Evolutionary conservation across 371 early-diverging fungal genomes (phyloP).

Genomic region (Mortierella sp.): DNA sequence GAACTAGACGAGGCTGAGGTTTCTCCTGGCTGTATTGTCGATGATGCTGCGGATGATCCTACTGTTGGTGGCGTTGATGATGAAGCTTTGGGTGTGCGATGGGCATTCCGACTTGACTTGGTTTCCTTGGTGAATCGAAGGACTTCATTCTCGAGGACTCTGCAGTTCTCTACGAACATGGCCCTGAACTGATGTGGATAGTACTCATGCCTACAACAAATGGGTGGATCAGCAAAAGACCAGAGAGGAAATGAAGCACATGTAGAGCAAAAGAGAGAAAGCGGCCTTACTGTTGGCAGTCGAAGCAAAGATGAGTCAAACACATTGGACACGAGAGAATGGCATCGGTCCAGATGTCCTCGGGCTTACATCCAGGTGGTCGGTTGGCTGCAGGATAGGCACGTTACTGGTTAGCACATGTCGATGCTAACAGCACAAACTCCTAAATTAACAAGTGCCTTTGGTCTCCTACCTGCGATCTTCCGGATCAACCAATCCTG

Average conservation of each 20-base stretch:
- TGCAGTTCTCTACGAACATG: constrained; percentile 77
- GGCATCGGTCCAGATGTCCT: constrained; percentile 67
- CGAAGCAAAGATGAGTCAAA: constrained; percentile 69
- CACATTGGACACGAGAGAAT: constrained; percentile 76
- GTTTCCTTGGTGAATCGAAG: constrained; percentile 46
- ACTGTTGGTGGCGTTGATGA: constrained; percentile 10
- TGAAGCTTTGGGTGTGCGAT: background rate
- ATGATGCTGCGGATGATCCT: constrained; percentile 11
- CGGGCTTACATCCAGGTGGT: constrained; percentile 42
- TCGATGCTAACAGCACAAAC: no score
- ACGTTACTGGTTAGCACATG: no score
- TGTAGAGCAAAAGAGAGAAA: no score
- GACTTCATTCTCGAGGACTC: constrained; percentile 53
- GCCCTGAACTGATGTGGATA: constrained; percentile 76
- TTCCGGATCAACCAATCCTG: constrained; percentile 68
- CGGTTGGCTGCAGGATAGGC: constrained; percentile 41
- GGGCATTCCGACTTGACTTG: constrained; percentile 3
- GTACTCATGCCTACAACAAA: constrained; percentile 59
- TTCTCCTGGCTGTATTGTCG: constrained; percentile 1
- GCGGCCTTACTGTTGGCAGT: constrained; percentile 76
- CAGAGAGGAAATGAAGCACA: no score
- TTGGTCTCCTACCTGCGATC: constrained; percentile 64
- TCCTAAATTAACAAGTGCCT: no score
- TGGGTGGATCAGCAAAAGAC: background rate
- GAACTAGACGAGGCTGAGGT: background rate